Evolutionary conservation across 371 early-diverging fungal species (phyloP).

Genomic region (Smittium mucronatum): DNA sequence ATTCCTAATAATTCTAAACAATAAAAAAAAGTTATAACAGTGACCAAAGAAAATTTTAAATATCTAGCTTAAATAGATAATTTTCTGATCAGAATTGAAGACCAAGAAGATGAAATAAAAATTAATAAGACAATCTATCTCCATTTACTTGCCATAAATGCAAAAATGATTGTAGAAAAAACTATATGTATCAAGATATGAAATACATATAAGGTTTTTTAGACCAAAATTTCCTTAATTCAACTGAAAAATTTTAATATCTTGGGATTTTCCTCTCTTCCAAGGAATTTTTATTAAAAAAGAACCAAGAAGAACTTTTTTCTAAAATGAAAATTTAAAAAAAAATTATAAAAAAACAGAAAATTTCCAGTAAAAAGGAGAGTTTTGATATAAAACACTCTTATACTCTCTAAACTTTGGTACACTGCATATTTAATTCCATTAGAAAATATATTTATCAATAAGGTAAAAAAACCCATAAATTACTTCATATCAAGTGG

Average conservation of each 20-base stretch:
- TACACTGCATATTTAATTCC: background rate
- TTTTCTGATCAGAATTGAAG: slow-evolving; percentile 6
- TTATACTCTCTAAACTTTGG: background rate
- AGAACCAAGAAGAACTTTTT: background rate
- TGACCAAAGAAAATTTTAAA: background rate
- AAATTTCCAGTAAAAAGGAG: slow-evolving; percentile 2
- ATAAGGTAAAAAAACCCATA: background rate
- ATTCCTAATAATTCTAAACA: slow-evolving; percentile 9
- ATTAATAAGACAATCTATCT: background rate
- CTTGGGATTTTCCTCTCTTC: background rate
- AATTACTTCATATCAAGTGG: background rate
- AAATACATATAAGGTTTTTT: background rate
- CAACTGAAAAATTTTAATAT: slow-evolving; percentile 7
- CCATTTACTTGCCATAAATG: slow-evolving; percentile 12
- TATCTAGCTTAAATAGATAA: slow-evolving; percentile 14
- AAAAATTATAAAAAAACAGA: background rate
- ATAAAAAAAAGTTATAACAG: background rate
- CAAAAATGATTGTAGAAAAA: slow-evolving; percentile 11
- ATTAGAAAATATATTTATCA: background rate
- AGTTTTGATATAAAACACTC: background rate
- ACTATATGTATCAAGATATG: slow-evolving; percentile 11
- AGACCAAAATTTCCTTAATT: background rate
- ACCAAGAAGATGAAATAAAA: background rate
- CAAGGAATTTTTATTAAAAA: background rate
- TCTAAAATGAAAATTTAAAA: background rate